phyloP scores from a whole-genome alignment of 805 yeast species.

The Schwanniomyces vanrijiae region DNA sequence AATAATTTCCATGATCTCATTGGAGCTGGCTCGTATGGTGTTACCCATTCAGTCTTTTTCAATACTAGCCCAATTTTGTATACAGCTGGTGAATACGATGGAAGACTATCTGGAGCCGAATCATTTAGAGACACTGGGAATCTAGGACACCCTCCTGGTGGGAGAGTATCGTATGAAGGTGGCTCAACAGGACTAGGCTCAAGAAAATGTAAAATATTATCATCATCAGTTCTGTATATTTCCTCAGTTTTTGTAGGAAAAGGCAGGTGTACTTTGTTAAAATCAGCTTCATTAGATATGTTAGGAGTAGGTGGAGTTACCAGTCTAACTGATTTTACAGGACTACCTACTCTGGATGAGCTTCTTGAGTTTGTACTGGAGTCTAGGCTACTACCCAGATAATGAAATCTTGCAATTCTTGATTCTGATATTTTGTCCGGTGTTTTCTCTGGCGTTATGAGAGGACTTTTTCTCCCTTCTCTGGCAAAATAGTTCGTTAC shows the following conservation, averaged over 20 bases:
- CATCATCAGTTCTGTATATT: slow-evolving; percentile 10
- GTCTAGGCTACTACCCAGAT: neutral
- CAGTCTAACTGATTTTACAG: slow-evolving; percentile 2
- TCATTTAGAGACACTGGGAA: slow-evolving; percentile 23
- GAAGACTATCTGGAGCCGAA: slow-evolving; percentile 47
- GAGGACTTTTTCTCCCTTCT: neutral
- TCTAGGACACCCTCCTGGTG: slow-evolving; percentile 47
- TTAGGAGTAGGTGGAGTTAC: slow-evolving; percentile 6
- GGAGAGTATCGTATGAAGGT: slow-evolving; percentile 34
- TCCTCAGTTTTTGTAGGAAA: neutral
- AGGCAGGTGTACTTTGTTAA: neutral
- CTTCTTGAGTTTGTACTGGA: neutral
- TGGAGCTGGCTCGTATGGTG: slow-evolving; percentile 73
- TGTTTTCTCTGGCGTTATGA: neutral
- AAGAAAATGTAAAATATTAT: slow-evolving; percentile 27
- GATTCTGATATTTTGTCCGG: neutral
- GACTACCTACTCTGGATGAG: slow-evolving; percentile 7
- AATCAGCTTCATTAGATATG: neutral
- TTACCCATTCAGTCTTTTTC: slow-evolving; percentile 71
- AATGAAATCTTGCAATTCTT: neutral
- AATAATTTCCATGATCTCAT: slow-evolving; percentile 69
- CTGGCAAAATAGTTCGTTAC: slow-evolving; percentile 5
- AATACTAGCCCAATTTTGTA: slow-evolving; percentile 55
- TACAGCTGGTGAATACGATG: slow-evolving; percentile 66
- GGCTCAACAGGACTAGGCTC: slow-evolving; percentile 42